Percentiles rank a stretch among this genome's conserved stretches.
These are phyloP conservation scores for Yarrowia osloensis DNA, from an alignment of 805 yeast species.

Conservation along the genomic window DNA sequence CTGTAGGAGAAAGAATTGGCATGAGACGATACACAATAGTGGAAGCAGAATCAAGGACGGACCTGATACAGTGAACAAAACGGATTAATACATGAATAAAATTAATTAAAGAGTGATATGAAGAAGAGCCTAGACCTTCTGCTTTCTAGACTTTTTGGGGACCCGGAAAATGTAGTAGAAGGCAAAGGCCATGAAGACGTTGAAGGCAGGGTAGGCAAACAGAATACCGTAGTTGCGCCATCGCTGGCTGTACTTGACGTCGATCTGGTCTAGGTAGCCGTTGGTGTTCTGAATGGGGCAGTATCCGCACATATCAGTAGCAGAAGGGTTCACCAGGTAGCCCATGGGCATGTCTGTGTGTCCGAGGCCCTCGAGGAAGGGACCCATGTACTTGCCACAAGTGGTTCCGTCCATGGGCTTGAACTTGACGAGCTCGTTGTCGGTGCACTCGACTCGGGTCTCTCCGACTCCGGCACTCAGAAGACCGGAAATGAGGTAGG, in stretches of 20 bases:
- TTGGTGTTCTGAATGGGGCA: constrained; percentile 63
- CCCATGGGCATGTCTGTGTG: constrained; percentile 43
- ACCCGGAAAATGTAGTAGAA: constrained; percentile 72
- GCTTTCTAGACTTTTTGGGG: constrained; percentile 45
- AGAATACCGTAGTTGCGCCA: constrained; percentile 66
- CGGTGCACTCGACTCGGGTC: constrained; percentile 51
- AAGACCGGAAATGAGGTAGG: constrained; percentile 63
- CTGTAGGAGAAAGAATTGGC: too few species aligned
- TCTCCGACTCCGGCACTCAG: constrained; percentile 52
- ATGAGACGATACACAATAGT: too few species aligned
- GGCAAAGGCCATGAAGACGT: constrained; percentile 49
- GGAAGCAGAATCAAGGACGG: too few species aligned
- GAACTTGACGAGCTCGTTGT: constrained; percentile 51
- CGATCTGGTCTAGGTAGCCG: constrained; percentile 51
- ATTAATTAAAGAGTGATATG: neutral
- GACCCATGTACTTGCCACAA: constrained; percentile 56
- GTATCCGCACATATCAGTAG: constrained; percentile 57
- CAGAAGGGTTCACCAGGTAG: constrained; percentile 46
- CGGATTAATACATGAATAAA: neutral
- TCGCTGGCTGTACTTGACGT: constrained; percentile 42
- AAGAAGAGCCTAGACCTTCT: constrained; percentile 15
- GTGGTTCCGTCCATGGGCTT: constrained; percentile 59
- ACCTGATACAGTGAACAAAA: too few species aligned
- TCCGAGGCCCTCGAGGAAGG: constrained; percentile 45
- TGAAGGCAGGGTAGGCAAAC: constrained; percentile 52